Percentiles rank a stretch among this genome's conserved stretches.
These are phyloP conservation scores for Gymnopus androsaceus DNA, from an alignment of 1,284 basidiomycete species.

Conservation along the genomic window DNA sequence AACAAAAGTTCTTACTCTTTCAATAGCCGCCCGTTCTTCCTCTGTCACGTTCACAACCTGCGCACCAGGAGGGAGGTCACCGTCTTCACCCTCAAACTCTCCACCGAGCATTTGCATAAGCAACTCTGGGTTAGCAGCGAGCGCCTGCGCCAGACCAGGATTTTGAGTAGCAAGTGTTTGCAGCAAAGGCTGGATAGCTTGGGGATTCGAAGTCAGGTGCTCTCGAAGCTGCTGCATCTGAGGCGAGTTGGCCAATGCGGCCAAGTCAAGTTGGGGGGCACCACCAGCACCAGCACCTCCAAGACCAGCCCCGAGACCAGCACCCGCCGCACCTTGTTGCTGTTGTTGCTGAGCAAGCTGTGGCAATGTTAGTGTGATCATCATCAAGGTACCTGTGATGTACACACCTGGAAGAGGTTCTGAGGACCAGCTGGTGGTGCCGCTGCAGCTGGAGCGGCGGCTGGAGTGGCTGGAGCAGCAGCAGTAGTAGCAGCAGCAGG, in stretches of 20 bases:
- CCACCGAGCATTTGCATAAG: conserved; percentile 65
- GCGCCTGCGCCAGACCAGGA: conserved; percentile 69
- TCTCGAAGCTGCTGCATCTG: conserved; percentile 72
- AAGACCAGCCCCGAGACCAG: conserved; percentile 32
- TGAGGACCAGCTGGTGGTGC: conserved; percentile 49
- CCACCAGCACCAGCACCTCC: conserved; percentile 35
- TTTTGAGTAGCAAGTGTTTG: conserved; percentile 80
- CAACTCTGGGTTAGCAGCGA: conserved; percentile 73
- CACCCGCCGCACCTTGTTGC: conserved; percentile 19
- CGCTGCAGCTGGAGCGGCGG: conserved; percentile 36
- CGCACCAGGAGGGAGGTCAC: conserved; percentile 56
- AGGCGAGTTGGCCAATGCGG: conserved; percentile 59
- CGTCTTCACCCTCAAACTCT: conserved; percentile 50
- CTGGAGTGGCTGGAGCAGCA: conserved; percentile 34
- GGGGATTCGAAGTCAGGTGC: conserved; percentile 76
- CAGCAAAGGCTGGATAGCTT: conserved; percentile 74
- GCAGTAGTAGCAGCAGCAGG: conserved; percentile 33
- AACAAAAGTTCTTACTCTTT: conserved; percentile 60
- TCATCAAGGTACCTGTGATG: background rate
- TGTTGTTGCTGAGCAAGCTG: conserved; percentile 72
- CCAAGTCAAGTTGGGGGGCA: conserved; percentile 48
- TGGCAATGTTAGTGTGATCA: background rate
- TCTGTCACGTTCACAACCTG: conserved; percentile 78
- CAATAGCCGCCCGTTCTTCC: conserved; percentile 86
- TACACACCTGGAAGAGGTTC: conserved; percentile 75